Evolutionary conservation across 2,329 filamentous ascomycete species (phyloP).

Genomic region (Lojkania enalia): DNA sequence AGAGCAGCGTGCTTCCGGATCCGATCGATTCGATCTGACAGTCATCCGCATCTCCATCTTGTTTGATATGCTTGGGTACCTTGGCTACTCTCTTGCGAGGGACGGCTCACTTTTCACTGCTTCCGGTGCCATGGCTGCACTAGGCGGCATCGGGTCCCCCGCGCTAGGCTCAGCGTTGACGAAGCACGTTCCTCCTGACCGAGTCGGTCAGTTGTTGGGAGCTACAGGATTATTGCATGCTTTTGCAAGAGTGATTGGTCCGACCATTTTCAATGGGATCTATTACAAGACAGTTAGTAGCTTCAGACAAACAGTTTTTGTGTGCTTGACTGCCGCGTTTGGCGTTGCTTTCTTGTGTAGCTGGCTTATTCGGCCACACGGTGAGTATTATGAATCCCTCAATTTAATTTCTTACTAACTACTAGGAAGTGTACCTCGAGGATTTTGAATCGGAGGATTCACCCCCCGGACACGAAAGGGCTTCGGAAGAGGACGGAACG

Average conservation of each 20-base stretch:
- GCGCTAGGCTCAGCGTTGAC: constrained; percentile 83
- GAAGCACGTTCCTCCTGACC: constrained; percentile 84
- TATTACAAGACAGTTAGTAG: constrained; percentile 79
- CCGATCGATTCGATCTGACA: constrained; percentile 75
- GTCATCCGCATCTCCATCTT: constrained; percentile 74
- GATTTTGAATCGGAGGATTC: constrained; percentile 7
- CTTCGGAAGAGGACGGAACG: not conserved
- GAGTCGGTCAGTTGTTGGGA: constrained; percentile 84
- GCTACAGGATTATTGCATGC: constrained; percentile 86
- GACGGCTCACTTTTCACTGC: constrained; percentile 67
- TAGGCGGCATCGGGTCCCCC: constrained; percentile 84
- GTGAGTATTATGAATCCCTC: constrained; percentile 57
- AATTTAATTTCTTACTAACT: constrained; percentile 1
- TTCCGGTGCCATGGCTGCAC: constrained; percentile 71
- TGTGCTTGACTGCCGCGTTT: constrained; percentile 71
- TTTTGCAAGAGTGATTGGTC: constrained; percentile 75
- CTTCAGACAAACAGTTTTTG: constrained; percentile 82
- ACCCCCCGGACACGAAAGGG: not conserved
- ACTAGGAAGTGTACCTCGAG: constrained; percentile 11
- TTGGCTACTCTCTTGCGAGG: constrained; percentile 72
- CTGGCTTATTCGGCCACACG: constrained; percentile 71
- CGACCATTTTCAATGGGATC: constrained; percentile 81
- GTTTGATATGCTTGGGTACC: constrained; percentile 74
- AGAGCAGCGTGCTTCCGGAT: constrained; percentile 59
- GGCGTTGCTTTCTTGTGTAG: constrained; percentile 65